These are phyloP conservation scores for Saccharomyces hybrid DNA, from an alignment of 1,139 yeast species.

Conservation along the genomic window DNA sequence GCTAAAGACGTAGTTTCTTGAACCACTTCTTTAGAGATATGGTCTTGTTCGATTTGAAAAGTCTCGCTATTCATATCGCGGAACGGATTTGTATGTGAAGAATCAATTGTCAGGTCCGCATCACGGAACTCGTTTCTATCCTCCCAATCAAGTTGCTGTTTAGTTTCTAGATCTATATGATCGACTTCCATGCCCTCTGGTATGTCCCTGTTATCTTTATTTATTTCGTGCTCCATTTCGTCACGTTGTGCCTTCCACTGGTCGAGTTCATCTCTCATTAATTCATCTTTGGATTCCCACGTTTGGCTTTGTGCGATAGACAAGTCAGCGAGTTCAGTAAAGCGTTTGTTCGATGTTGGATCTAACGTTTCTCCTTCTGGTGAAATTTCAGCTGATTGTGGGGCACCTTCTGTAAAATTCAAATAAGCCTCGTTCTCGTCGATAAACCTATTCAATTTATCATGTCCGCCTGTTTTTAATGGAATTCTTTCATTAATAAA, in stretches of 20 bases:
- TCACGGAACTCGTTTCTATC: neutral
- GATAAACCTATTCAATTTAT: slow-evolving; percentile 20
- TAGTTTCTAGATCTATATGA: slow-evolving; percentile 4
- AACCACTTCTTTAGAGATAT: slow-evolving; percentile 3
- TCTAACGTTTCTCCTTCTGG: slow-evolving; percentile 12
- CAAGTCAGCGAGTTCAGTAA: slow-evolving; percentile 10
- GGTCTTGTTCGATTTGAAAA: slow-evolving; percentile 15
- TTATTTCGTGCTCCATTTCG: slow-evolving; percentile 21
- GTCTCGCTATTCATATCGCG: slow-evolving; percentile 21
- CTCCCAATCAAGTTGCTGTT: neutral
- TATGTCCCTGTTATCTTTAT: slow-evolving; percentile 3
- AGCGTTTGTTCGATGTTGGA: slow-evolving; percentile 7
- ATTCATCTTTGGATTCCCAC: slow-evolving; percentile 6
- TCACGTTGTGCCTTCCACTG: slow-evolving; percentile 6
- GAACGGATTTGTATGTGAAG: slow-evolving; percentile 24
- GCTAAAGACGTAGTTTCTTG: slow-evolving; percentile 2
- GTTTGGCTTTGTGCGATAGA: slow-evolving; percentile 13
- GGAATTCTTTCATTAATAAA: neutral
- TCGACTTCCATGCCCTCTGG: slow-evolving; percentile 5
- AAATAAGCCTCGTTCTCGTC: slow-evolving; percentile 23
- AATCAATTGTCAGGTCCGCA: slow-evolving; percentile 4
- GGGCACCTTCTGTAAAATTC: slow-evolving; percentile 21
- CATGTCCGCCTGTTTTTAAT: slow-evolving; percentile 1
- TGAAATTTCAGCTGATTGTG: neutral
- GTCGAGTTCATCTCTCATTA: slow-evolving; percentile 8